Conservation (phyloP, 306 rosid species). For the Acacia confusa region DNA sequence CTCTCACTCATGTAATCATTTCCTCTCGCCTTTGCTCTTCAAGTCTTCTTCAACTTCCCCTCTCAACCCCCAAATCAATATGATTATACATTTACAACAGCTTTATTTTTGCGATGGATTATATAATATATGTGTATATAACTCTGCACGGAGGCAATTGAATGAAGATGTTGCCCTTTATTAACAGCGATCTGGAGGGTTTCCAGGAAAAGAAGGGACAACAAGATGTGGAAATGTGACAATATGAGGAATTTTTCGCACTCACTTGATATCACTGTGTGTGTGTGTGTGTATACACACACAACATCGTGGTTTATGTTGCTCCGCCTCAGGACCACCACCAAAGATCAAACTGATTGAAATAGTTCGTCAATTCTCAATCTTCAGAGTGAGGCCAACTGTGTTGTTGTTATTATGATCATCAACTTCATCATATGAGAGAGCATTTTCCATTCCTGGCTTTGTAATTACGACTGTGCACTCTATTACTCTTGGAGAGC, state of each 20-base stretch:
- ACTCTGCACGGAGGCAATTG: too few relatives aligned
- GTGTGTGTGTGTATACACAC: fast-evolving
- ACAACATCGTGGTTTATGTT: background rate
- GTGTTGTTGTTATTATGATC: background rate
- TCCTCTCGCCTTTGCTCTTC: slow-evolving; percentile 47
- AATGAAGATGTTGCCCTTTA: too few relatives aligned
- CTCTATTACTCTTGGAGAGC: background rate
- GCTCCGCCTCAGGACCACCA: slow-evolving; percentile 43
- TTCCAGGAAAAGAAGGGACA: background rate
- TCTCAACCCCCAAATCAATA: too few relatives aligned
- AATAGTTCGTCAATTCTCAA: slow-evolving; percentile 36
- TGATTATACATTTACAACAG: too few relatives aligned
- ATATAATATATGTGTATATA: too few relatives aligned
- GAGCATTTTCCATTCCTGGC: background rate
- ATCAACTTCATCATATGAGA: background rate
- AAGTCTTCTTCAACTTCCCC: too few relatives aligned
- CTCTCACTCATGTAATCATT: slow-evolving; percentile 68
- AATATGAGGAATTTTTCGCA: background rate
- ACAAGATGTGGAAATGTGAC: background rate
- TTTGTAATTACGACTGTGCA: background rate
- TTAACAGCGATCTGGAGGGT: slow-evolving; percentile 1
- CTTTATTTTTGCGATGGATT: too few relatives aligned
- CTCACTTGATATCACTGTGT: background rate
- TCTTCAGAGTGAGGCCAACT: slow-evolving; percentile 37
- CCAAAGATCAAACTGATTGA: slow-evolving; percentile 29